Evolutionary conservation across 305 asterid genomes (phyloP).

Genomic region (Fraxinus greggii): DNA sequence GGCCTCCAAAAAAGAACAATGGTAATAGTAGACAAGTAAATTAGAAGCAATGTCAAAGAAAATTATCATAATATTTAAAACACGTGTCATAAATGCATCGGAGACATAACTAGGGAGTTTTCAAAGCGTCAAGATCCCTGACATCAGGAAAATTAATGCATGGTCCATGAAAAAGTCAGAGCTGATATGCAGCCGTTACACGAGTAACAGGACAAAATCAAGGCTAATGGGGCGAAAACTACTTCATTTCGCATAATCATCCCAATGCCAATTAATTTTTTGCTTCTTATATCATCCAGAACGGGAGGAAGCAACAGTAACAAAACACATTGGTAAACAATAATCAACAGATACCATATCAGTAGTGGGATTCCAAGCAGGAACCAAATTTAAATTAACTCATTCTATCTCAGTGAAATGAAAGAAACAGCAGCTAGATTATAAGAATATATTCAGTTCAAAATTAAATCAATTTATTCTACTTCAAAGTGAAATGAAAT

Average conservation of each 20-base stretch:
- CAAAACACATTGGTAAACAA: background rate
- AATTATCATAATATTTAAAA: background rate
- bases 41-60: background rate
- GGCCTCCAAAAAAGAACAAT: background rate
- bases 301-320: background rate
- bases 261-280: background rate
- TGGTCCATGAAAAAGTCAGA: background rate
- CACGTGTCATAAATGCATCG: background rate
- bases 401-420: background rate
- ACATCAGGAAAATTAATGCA: background rate
- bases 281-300: background rate
- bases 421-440: background rate
- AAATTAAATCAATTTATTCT: background rate
- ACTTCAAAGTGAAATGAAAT: background rate
- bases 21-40: background rate
- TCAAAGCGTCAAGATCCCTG: background rate
- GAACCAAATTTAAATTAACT: background rate
- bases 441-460: background rate
- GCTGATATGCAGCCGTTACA: background rate
- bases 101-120: background rate
- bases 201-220: background rate
- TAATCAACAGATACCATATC: background rate
- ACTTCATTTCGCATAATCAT: background rate
- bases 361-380: background rate
- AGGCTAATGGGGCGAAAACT: background rate